Base-by-base conservation (phyloP, 2,329 filamentous ascomycete species). In the Penicillium crustosum region DNA sequence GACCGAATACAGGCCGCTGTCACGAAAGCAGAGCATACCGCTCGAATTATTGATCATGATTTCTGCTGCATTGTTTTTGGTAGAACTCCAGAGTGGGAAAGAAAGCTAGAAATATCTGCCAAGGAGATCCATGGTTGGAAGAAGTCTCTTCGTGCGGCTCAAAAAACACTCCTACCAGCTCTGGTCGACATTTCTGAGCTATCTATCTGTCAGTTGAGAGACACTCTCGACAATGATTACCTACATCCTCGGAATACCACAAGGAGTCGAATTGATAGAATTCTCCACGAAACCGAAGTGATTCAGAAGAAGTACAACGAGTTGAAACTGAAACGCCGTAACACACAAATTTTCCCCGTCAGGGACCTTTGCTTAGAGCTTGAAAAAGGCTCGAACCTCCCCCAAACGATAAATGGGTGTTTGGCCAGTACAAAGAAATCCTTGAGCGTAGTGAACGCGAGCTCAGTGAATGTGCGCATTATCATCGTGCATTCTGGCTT, bases 261-360 rank as follows among this genome's bases (percentile, higher is more conserved):
- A 12, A 62, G 62, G 51, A 41, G 39, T 13, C 68, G 60, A 8
- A 56, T 71, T 9, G 62, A 71, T 42, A 9, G 19, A 3, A 21
- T 67, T 19, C 48, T 69, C 8, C n/a, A 39, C 9, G 33, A 51
- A 23, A 12, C 27, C 1, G 4, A 45, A n/a, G 27, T 27, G 12
- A 29, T 61, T 15, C 15, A 55, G 1, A 3, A 27, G 6, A 21
- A 49, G 6, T 70, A 70, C 31, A 1, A 1, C 0, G 5, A 51
- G 4, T 21, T 67, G 29, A 44, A 53, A 53, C 25, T 27, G 13
- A 59, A 58, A 47, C 9, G 10, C 6, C 0, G 1, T 2, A 21
- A 19, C 8, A 2, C 15, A n/a, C 10, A 10, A 19, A 9, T 3
- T 19, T 17, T 23, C 21, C 1, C 17, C 4, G 29, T 55, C 36